Base-by-base conservation (phyloP, 495 filamentous ascomycete species). In the Podospora didyma region DNA sequence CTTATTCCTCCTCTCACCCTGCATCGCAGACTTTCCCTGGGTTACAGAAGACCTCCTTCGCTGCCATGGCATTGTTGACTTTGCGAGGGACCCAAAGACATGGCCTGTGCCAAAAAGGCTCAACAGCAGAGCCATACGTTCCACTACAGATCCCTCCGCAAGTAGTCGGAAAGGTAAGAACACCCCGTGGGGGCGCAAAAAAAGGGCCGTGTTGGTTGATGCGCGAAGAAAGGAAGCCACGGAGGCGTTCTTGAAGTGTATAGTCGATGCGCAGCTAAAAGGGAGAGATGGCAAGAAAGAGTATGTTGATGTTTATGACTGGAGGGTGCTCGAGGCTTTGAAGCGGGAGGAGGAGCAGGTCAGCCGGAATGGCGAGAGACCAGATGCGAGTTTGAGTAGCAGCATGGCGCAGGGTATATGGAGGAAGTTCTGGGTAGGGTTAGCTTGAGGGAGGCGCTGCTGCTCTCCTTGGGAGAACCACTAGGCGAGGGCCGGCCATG, bases 161-260 rank as follows among this genome's bases (percentile, higher is more conserved):
- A n/a, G n/a, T n/a, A n/a, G n/a, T n/a, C n/a, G n/a, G n/a, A n/a
- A n/a, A n/a, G n/a, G n/a, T n/a, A n/a, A n/a, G n/a, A n/a, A n/a
- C n/a, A n/a, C n/a, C n/a, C n/a, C n/a, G n/a, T n/a, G n/a, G n/a
- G n/a, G n/a, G n/a, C n/a, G n/a, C n/a, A 62, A 62, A 2, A 64
- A 66, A 14, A 78, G 71, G 61, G 68, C 80, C 24, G 68, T 71
- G 3, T 68, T 83, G 0, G 75, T 83, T 0, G 79, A 83, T 49
- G 50, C 71, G 11, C 66, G 65, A 12, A 61, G 71, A 0, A 53
- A 54, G 11, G 63, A 73, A 23, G 70, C 72, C 1, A 79, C 78
- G 1, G 46, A 56, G 7, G 66, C 64, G 0, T 76, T 82, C 42
- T 53, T 79, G 21, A 51, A 58, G 16, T 53, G 49, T 7, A 69